Evolutionary conservation across 306 rosid genomes (phyloP), one percentile per base, ranked within the genome.

Genomic region (Albizia julibrissin): DNA sequence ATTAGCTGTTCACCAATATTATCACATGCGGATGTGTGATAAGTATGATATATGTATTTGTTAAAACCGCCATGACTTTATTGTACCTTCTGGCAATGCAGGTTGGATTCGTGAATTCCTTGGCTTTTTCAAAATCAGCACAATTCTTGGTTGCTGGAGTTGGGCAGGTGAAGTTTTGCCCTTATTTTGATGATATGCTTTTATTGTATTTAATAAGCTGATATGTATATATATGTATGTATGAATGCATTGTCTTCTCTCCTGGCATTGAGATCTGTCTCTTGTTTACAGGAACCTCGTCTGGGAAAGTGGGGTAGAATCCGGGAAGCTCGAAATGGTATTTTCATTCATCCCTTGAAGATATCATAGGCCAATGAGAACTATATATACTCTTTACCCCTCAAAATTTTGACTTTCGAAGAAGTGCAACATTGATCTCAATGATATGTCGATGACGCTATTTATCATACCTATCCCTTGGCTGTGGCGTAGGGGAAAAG

Each of bases 81-180:
- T 54, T 69, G 31, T 77, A 77, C 39, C 65, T 61, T 86, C 19
- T 49, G 83, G 44, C 15, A n/a, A 62, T 31, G 77, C 92, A 95
- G 99, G 92, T 86, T 89, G 99, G 99, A 56, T 95, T 93, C 90
- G 93, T 91, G 82, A 95, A 93, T 88, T 92, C 98, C 42, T 73
- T 95, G 87, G 91, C 99, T 79, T 89, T 95, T 86, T 93, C 97
- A 44, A 95, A 91, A 85, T 93, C 98, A 72, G 99, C 92, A 81
- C 74, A 64, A 74, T 93, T 93, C 74, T 75, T 95, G 46, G 89
- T 93, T 56, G 97, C 98, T 79, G 99, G 98, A 82, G 97, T 95
- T 61, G 99, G 96, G 72, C 91, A 95, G 98, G 99, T 93, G 65
- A 77, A 46, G 11, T 73, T 72, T 72, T 80, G 52, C 66, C 77